Evolutionary conservation across 208 protist genomes (phyloP).

Genomic region (Trypanosoma vivax): DNA sequence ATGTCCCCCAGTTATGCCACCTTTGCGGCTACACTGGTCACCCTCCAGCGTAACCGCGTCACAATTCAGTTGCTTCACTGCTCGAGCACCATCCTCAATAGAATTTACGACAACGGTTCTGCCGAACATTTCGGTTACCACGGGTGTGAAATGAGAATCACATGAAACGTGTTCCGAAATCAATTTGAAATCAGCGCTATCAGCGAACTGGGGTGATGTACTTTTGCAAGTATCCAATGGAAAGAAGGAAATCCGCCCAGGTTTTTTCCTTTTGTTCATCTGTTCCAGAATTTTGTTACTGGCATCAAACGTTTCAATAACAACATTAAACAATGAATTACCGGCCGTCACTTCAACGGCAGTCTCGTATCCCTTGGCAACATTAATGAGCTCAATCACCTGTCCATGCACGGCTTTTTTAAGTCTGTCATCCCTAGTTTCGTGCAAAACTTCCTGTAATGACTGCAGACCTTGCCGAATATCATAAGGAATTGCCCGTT

Average conservation of each 20-base stretch:
- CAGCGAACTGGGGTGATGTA: conserved; percentile 29
- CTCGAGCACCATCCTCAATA: conserved; percentile 70
- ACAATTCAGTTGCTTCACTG: conserved; percentile 66
- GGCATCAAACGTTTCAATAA: conserved; percentile 95
- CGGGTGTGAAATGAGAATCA: conserved; percentile 65
- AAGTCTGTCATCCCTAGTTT: conserved; percentile 40
- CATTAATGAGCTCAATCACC: conserved; percentile 93
- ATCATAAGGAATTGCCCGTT: conserved; percentile 66
- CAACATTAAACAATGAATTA: conserved; percentile 95
- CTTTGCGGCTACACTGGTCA: conserved; percentile 80
- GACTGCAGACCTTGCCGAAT: conserved; percentile 82
- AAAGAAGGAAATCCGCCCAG: conserved; percentile 95
- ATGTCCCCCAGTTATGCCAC: conserved; percentile 95
- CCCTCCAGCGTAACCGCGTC: conserved; percentile 95
- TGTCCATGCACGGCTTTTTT: conserved; percentile 89
- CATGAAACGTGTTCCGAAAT: conserved; percentile 77
- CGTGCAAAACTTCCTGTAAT: conserved; percentile 67
- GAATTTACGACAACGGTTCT: conserved; percentile 84
- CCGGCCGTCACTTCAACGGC: conserved; percentile 94
- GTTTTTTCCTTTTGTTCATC: conserved; percentile 85
- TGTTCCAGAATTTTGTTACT: conserved; percentile 86
- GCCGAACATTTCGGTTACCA: conserved; percentile 93
- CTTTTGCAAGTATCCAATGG: conserved; percentile 91
- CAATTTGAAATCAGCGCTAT: conserved; percentile 52
- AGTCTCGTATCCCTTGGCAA: conserved; percentile 79